phyloP scores from a whole-genome alignment of 768 basidiomycete species.

The Suillus weaverae region DNA sequence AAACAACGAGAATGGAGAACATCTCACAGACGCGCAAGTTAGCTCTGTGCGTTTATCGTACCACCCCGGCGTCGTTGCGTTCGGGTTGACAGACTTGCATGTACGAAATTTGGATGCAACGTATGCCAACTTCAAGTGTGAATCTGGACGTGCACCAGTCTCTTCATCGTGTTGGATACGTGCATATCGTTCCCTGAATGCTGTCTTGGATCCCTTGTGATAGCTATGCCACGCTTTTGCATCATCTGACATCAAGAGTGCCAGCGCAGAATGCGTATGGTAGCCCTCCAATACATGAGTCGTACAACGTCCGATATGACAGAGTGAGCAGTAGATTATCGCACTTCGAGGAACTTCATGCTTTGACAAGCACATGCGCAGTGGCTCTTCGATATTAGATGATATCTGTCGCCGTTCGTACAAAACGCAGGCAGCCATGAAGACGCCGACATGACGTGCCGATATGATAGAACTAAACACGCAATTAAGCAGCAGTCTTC shows the following conservation, averaged over 20 bases:
- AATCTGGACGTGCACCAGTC: slow-evolving; percentile 36
- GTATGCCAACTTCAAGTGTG: slow-evolving; percentile 39
- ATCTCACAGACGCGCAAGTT: slow-evolving; percentile 26
- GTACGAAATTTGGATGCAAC: slow-evolving; percentile 48
- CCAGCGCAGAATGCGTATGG: slow-evolving; percentile 38
- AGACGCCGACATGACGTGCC: slow-evolving; percentile 27
- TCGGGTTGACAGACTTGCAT: slow-evolving; percentile 47
- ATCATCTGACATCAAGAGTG: slow-evolving; percentile 25
- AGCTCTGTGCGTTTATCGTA: slow-evolving; percentile 48
- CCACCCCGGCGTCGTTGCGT: slow-evolving; percentile 52
- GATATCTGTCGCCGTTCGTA: slow-evolving; percentile 22
- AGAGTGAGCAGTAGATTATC: slow-evolving; percentile 37
- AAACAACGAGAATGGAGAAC: neutral
- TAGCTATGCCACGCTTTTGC: slow-evolving; percentile 35
- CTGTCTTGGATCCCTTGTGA: slow-evolving; percentile 25
- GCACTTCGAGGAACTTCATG: slow-evolving; percentile 19
- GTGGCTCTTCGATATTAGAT: slow-evolving; percentile 15
- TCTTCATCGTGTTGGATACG: slow-evolving; percentile 33
- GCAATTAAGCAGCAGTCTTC: slow-evolving; percentile 11
- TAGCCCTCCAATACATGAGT: slow-evolving; percentile 35
- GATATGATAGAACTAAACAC: slow-evolving; percentile 24
- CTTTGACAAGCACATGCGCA: neutral
- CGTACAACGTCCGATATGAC: slow-evolving; percentile 39
- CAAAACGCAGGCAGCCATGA: slow-evolving; percentile 33
- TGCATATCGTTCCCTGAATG: slow-evolving; percentile 16